Conservation (phyloP, 768 basidiomycete genomes). For the Termitomyces titanicus region DNA sequence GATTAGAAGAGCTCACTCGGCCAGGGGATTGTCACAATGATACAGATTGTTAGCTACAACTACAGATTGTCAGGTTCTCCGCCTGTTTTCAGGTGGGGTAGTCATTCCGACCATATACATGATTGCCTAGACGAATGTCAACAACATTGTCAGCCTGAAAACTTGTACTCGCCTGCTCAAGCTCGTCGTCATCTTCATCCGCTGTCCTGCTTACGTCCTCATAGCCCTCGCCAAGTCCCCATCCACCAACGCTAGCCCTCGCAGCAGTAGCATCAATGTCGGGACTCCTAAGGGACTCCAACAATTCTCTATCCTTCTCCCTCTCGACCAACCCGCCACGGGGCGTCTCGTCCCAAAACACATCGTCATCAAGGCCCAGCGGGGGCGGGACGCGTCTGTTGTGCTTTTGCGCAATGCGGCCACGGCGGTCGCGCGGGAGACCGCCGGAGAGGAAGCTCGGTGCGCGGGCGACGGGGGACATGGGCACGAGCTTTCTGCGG, state of each 20-base stretch:
- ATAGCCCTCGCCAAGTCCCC: constrained; percentile 66
- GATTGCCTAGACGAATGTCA: constrained; percentile 32
- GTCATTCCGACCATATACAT: constrained; percentile 58
- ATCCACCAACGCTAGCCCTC: constrained; percentile 61
- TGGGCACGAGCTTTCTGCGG: constrained; percentile 38
- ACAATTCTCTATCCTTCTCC: constrained; percentile 50
- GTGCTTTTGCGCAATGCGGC: constrained; percentile 62
- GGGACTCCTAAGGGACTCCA: constrained; percentile 59
- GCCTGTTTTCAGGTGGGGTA: constrained; percentile 26
- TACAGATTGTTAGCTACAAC: constrained; percentile 8
- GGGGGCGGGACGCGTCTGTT: constrained; percentile 19
- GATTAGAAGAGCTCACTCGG: constrained; percentile 38
- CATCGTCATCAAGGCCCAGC: constrained; percentile 27
- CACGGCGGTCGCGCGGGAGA: constrained; percentile 73
- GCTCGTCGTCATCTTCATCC: constrained; percentile 62
- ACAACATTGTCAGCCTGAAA: background rate
- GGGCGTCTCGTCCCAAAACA: constrained; percentile 53
- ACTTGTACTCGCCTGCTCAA: constrained; percentile 49
- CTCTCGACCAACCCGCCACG: constrained; percentile 38
- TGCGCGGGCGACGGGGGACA: constrained; percentile 33
- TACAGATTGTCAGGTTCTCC: constrained; percentile 21
- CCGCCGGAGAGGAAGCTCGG: constrained; percentile 73
- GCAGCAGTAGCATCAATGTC: constrained; percentile 37
- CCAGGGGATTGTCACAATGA: constrained; percentile 1
- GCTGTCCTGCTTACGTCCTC: constrained; percentile 42